phyloP scores from a whole-genome alignment of 177 flowering plant genomes.

The Tripterygium wilfordii region DNA sequence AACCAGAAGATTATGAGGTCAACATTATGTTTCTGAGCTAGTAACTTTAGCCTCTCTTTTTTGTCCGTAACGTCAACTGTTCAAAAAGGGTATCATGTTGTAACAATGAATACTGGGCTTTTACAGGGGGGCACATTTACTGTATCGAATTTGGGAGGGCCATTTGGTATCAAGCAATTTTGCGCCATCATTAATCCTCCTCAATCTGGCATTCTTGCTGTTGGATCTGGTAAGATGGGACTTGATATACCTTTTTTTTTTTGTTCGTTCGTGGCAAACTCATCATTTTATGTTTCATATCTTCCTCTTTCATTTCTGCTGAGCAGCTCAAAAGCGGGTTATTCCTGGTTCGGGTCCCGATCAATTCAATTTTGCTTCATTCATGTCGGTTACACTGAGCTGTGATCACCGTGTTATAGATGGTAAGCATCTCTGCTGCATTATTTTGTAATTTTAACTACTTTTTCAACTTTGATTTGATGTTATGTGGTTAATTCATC shows the following conservation, averaged over 20 bases:
- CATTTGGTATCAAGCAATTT: slow-evolving; percentile 92
- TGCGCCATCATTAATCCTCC: slow-evolving; percentile 98
- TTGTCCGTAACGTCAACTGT: too few relatives aligned
- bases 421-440: slow-evolving; percentile 39
- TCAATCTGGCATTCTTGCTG: slow-evolving; percentile 91
- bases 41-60: too few relatives aligned
- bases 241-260: background rate
- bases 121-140: slow-evolving; percentile 97
- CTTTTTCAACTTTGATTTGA: background rate
- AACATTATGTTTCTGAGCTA: background rate
- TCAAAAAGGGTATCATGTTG: too few relatives aligned
- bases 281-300: background rate
- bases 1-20: slow-evolving; percentile 97
- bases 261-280: background rate
- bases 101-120: slow-evolving; percentile 3
- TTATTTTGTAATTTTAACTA: background rate
- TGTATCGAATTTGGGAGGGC: slow-evolving; percentile 91
- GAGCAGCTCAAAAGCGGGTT: slow-evolving; percentile 89
- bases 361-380: slow-evolving; percentile 65
- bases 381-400: slow-evolving; percentile 89
- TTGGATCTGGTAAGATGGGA: slow-evolving; percentile 76
- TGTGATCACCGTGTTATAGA: slow-evolving; percentile 98
- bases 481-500: background rate
- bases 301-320: slow-evolving; percentile 1
- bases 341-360: slow-evolving; percentile 66